phyloP scores from a whole-genome alignment of 768 basidiomycete species.

The Mycena sanguinolenta region DNA sequence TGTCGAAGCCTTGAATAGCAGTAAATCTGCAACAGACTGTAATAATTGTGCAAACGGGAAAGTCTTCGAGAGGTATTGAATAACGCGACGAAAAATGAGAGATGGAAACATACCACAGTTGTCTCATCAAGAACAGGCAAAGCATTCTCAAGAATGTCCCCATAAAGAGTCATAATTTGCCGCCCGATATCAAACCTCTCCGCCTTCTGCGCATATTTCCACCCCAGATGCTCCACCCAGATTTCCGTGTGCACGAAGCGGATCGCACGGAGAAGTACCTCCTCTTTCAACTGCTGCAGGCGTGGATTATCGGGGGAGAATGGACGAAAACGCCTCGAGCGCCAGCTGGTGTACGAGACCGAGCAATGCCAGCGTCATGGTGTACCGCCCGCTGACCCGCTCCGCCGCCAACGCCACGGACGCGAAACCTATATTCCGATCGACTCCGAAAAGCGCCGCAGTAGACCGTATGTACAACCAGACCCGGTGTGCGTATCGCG shows the following conservation, averaged over 20 bases:
- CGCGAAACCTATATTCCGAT: slow-evolving; percentile 66
- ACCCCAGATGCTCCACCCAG: slow-evolving; percentile 88
- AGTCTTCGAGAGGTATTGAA: slow-evolving; percentile 8
- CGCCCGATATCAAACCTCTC: slow-evolving; percentile 88
- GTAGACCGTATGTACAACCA: slow-evolving; percentile 92
- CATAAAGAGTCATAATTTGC: slow-evolving; percentile 75
- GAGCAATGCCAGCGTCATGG: slow-evolving; percentile 85
- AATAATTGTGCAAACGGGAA: slow-evolving; percentile 73
- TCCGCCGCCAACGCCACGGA: slow-evolving; percentile 79
- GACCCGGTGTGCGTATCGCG: slow-evolving; percentile 82
- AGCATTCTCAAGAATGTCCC: slow-evolving; percentile 73
- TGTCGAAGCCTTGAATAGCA: slow-evolving; percentile 81
- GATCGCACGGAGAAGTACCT: slow-evolving; percentile 83
- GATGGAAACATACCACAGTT: slow-evolving; percentile 19
- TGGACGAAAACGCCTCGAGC: slow-evolving; percentile 75
- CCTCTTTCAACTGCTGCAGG: slow-evolving; percentile 82
- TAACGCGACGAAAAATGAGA: background rate
- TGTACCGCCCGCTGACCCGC: slow-evolving; percentile 79
- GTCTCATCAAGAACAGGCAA: slow-evolving; percentile 64
- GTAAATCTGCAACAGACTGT: slow-evolving; percentile 74
- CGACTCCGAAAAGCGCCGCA: slow-evolving; percentile 79
- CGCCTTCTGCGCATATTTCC: slow-evolving; percentile 87
- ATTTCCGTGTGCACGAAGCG: slow-evolving; percentile 88
- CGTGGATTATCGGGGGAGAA: slow-evolving; percentile 69
- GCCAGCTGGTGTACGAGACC: slow-evolving; percentile 83